Evolutionary conservation across 768 basidiomycete species (phyloP).

Genomic region (Mycena metata): DNA sequence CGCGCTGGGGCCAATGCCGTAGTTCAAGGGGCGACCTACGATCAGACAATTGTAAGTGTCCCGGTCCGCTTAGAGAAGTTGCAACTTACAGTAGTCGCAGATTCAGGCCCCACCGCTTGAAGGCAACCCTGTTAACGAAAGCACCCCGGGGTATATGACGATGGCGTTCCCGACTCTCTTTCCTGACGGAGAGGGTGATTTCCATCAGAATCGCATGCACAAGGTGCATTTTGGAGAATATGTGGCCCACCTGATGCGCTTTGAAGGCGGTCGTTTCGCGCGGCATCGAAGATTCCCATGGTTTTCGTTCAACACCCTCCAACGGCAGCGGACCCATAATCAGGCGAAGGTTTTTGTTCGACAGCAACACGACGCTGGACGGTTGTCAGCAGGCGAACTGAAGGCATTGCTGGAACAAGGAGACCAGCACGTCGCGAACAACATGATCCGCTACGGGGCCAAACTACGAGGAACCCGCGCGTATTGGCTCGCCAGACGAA

Average conservation of each 20-base stretch:
- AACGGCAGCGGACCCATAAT: slow-evolving; percentile 17
- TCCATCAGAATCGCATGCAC: slow-evolving; percentile 9
- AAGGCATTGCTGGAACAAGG: slow-evolving; percentile 20
- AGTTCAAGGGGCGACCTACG: neutral
- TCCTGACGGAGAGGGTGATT: slow-evolving; percentile 30
- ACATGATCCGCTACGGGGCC: slow-evolving; percentile 29
- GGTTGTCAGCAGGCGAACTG: slow-evolving; percentile 23
- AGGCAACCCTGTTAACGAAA: slow-evolving; percentile 18
- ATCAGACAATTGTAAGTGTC: slow-evolving; percentile 22
- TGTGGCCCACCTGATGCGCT: slow-evolving; percentile 28
- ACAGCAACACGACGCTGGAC: slow-evolving; percentile 25
- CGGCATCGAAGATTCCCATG: slow-evolving; percentile 32
- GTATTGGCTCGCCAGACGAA: slow-evolving; percentile 26
- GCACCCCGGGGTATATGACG: slow-evolving; percentile 31
- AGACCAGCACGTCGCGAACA: slow-evolving; percentile 7
- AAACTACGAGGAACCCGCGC: slow-evolving; percentile 28
- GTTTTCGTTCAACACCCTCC: slow-evolving; percentile 36
- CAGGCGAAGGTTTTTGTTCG: slow-evolving; percentile 25
- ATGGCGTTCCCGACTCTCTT: slow-evolving; percentile 31
- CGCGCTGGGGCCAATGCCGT: slow-evolving; percentile 6
- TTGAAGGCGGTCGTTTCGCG: slow-evolving; percentile 29
- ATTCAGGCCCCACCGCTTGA: slow-evolving; percentile 16
- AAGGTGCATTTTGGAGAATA: slow-evolving; percentile 25
- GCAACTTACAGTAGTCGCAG: neutral
- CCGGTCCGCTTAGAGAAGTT: too few species aligned